phyloP scores from a whole-genome alignment of 2,329 filamentous ascomycete species.

The Colletotrichum liaoningense region DNA sequence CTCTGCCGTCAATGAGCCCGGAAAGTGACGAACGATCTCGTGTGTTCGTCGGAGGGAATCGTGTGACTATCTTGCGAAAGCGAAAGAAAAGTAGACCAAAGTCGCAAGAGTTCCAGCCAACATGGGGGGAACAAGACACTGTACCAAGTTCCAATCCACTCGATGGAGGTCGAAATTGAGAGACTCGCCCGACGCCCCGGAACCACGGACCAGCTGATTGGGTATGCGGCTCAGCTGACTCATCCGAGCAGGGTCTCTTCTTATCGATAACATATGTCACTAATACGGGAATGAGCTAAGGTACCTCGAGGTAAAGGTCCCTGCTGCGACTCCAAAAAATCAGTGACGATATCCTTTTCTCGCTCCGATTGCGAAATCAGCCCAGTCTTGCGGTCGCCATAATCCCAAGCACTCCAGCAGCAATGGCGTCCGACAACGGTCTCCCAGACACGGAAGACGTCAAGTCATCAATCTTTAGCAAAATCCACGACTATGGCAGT shows the following conservation, averaged over 20 bases:
- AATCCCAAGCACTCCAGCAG: background rate
- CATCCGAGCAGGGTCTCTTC: slow-evolving; percentile 8
- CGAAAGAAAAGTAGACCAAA: background rate
- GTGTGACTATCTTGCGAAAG: slow-evolving; percentile 12
- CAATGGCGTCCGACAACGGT: slow-evolving; percentile 15
- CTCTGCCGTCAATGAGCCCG: background rate
- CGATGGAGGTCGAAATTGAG: slow-evolving; percentile 30
- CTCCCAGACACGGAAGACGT: background rate
- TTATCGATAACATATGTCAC: slow-evolving; percentile 35
- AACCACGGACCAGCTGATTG: slow-evolving; percentile 23
- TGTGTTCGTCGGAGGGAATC: background rate
- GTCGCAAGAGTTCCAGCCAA: background rate
- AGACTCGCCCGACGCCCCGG: background rate
- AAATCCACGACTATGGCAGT: slow-evolving; percentile 62
- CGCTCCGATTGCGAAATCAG: background rate
- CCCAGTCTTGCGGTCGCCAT: background rate
- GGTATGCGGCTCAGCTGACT: slow-evolving; percentile 22
- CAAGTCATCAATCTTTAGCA: slow-evolving; percentile 24
- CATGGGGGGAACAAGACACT: slow-evolving; percentile 17
- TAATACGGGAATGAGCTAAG: background rate
- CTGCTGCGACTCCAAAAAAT: slow-evolving; percentile 1
- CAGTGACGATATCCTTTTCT: slow-evolving; percentile 16
- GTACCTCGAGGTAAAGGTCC: background rate
- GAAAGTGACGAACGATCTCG: background rate
- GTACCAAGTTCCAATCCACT: slow-evolving; percentile 20